phyloP scores from a whole-genome alignment of 768 basidiomycete species.

The Russula vinacea region DNA sequence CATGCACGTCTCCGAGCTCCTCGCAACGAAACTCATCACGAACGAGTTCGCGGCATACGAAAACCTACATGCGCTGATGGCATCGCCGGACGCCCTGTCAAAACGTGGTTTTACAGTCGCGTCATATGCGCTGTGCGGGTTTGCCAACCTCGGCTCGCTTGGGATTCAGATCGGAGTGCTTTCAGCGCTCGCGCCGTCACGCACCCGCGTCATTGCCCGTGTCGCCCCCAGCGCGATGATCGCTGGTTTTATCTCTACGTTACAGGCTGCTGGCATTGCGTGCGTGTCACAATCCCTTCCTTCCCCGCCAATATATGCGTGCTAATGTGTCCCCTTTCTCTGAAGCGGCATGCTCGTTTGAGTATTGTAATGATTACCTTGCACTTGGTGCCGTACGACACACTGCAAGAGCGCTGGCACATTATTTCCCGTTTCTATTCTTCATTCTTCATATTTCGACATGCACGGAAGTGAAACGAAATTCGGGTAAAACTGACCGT shows the following conservation, averaged over 20 bases:
- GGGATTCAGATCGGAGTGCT: constrained; percentile 85
- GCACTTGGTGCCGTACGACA: neutral
- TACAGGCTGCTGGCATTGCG: constrained; percentile 60
- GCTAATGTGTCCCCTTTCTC: neutral
- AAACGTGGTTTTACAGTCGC: constrained; percentile 77
- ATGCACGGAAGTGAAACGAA: no score
- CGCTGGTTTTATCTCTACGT: constrained; percentile 65
- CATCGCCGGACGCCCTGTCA: constrained; percentile 52
- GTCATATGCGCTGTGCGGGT: constrained; percentile 86
- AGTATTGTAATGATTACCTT: neutral
- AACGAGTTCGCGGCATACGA: constrained; percentile 83
- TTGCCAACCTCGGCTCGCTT: constrained; percentile 81
- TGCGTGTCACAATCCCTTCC: constrained; percentile 35
- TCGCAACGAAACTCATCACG: constrained; percentile 83
- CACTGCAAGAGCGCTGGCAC: neutral
- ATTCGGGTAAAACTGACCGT: neutral
- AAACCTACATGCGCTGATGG: constrained; percentile 49
- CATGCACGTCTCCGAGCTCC: constrained; percentile 70
- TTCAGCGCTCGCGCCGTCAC: constrained; percentile 63
- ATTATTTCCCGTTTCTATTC: neutral
- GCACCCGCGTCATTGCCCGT: constrained; percentile 65
- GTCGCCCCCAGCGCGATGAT: constrained; percentile 67
- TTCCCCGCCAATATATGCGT: neutral
- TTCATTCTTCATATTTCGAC: neutral
- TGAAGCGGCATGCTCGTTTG: constrained; percentile 37